Conservation (phyloP, 495 filamentous ascomycete genomes). For the Talaromyces stipitatus region DNA sequence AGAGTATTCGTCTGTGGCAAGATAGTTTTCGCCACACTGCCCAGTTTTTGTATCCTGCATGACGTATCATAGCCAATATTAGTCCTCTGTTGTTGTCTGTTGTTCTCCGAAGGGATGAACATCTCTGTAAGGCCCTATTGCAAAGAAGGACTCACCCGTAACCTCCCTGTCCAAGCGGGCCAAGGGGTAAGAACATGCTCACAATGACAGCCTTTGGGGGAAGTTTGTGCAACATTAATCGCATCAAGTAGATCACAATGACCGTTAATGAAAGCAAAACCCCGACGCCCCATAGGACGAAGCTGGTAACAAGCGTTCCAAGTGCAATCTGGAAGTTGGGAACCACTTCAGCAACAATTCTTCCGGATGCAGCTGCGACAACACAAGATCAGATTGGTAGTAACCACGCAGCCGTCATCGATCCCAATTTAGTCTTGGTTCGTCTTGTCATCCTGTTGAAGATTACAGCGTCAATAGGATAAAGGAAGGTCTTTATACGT, state of each 20-base stretch:
- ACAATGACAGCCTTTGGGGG: constrained; percentile 45
- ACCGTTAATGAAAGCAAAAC: constrained; percentile 38
- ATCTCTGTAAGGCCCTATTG: too few species aligned
- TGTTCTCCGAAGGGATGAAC: too few species aligned
- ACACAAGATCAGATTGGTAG: constrained; percentile 45
- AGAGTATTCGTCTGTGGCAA: too few species aligned
- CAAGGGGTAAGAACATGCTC: constrained; percentile 45
- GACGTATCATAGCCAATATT: too few species aligned
- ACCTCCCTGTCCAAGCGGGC: constrained; percentile 45
- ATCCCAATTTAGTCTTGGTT: constrained; percentile 8
- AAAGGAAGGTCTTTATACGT: not conserved
- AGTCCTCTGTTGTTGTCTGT: too few species aligned
- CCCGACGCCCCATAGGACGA: constrained; percentile 47
- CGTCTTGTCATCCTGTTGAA: constrained; percentile 4
- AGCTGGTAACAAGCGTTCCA: constrained; percentile 39
- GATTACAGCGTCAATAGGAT: too few species aligned
- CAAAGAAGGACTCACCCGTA: constrained; percentile 23
- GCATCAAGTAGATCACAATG: constrained; percentile 45
- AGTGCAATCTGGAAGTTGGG: constrained; percentile 30
- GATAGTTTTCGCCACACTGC: too few species aligned
- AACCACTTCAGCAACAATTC: constrained; percentile 31
- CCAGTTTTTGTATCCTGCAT: constrained; percentile 27
- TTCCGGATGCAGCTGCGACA: constrained; percentile 42
- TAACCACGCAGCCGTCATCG: constrained; percentile 44
- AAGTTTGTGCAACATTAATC: constrained; percentile 40